Percentiles rank a stretch among this genome's conserved stretches.
These are phyloP conservation scores for Eimeria acervulina DNA, from an alignment of 169 alveolate genomes.

Conservation along the genomic window DNA sequence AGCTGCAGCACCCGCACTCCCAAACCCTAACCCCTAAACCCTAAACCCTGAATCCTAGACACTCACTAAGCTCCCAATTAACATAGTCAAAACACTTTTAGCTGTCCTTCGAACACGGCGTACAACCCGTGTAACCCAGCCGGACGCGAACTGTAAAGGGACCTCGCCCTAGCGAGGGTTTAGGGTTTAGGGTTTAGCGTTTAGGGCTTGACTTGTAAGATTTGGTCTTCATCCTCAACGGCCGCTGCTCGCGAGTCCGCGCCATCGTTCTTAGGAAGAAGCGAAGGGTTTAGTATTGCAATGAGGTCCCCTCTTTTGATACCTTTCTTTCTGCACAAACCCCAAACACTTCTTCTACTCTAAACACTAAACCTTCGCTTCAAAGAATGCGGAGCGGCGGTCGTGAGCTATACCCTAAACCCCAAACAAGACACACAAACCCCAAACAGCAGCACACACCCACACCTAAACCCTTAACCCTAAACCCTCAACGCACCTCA, in stretches of 20 bases:
- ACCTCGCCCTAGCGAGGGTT: neutral
- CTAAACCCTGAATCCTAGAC: neutral
- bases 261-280: conserved; percentile 14
- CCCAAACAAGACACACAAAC: too few relatives aligned
- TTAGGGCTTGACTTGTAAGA: neutral
- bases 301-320: conserved; percentile 56
- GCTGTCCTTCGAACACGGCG: neutral
- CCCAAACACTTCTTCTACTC: neutral
- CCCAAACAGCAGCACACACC: too few relatives aligned
- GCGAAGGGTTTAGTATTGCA: conserved; percentile 68
- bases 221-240: conserved; percentile 44
- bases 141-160: neutral
- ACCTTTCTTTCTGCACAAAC: conserved; percentile 12
- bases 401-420: too few relatives aligned
- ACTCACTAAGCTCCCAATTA: neutral
- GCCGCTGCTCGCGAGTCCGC: conserved; percentile 52
- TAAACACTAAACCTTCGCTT: neutral
- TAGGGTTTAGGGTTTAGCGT: neutral
- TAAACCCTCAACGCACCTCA: conserved; percentile 34
- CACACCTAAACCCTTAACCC: conserved; percentile 15
- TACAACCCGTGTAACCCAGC: neutral
- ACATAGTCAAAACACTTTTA: neutral
- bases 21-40: conserved; percentile 9
- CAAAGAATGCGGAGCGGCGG: too few relatives aligned
- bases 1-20: conserved; percentile 20